A percentile compares a stretch with the other conserved stretches of the same genome.
Conservation (phyloP, 2,329 filamentous ascomycete species). For the Aspergillus sp. region DNA sequence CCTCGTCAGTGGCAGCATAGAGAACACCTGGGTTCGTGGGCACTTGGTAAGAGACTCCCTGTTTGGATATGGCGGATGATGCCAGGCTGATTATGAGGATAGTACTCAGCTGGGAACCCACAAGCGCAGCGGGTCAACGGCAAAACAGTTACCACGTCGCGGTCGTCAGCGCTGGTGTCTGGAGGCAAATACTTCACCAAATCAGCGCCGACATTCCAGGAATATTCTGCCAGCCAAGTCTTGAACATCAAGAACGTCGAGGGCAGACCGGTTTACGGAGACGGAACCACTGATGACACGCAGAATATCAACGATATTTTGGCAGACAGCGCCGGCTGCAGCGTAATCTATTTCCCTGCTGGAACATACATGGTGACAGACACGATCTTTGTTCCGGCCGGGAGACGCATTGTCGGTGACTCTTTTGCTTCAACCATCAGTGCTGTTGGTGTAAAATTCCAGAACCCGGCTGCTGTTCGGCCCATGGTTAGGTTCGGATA, state of each 20-base stretch:
- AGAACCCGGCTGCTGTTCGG: conserved; percentile 42
- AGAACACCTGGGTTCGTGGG: conserved; percentile 34
- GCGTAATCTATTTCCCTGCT: conserved; percentile 57
- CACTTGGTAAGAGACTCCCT: conserved; percentile 23
- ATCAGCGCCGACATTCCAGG: conserved; percentile 44
- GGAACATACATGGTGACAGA: conserved; percentile 53
- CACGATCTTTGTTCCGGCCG: conserved; percentile 49
- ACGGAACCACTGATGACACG: conserved; percentile 42
- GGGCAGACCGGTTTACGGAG: conserved; percentile 42
- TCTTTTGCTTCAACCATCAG: conserved; percentile 51
- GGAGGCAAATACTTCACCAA: conserved; percentile 42
- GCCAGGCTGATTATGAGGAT: background rate
- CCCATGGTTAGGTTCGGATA: conserved; percentile 54
- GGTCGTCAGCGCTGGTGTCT: conserved; percentile 30
- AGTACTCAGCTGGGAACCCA: conserved; percentile 20
- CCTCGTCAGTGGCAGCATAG: conserved; percentile 19
- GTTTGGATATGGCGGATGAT: background rate
- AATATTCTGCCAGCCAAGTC: conserved; percentile 43
- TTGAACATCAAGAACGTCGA: conserved; percentile 49
- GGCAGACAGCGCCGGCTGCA: conserved; percentile 38
- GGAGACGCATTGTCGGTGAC: conserved; percentile 56
- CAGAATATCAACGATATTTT: conserved; percentile 36
- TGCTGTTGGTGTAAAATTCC: conserved; percentile 50
- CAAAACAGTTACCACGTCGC: conserved; percentile 26
- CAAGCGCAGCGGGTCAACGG: conserved; percentile 26